Evolutionary conservation across 768 basidiomycete genomes (phyloP).

Genomic region (Basidioascus undulatus): DNA sequence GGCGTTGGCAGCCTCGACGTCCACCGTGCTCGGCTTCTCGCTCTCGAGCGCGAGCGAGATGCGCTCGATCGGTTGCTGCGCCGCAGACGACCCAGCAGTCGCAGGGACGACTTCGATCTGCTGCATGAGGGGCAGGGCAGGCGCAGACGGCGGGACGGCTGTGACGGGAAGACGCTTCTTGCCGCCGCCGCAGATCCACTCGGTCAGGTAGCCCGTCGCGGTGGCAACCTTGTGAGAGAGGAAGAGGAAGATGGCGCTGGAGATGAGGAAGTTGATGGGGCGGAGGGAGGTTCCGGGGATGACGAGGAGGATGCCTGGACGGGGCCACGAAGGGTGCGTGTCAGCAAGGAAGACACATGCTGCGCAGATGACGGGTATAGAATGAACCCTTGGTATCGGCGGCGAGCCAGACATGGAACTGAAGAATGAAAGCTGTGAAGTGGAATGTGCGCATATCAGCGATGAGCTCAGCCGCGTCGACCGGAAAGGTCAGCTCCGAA

Average conservation of each 20-base stretch:
- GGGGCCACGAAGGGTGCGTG: too few species aligned
- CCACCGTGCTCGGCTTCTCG: background rate
- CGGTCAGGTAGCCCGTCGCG: slow-evolving; percentile 49
- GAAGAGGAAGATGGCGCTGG: slow-evolving; percentile 55
- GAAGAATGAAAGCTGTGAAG: slow-evolving; percentile 78
- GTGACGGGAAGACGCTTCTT: slow-evolving; percentile 12
- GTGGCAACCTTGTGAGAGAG: slow-evolving; percentile 49
- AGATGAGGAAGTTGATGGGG: slow-evolving; percentile 50
- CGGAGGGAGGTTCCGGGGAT: slow-evolving; percentile 51
- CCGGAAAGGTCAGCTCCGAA: too few species aligned
- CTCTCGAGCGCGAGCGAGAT: background rate
- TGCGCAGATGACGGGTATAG: too few species aligned
- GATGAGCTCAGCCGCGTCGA: background rate
- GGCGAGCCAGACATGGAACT: slow-evolving; percentile 69
- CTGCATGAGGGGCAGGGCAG: slow-evolving; percentile 2
- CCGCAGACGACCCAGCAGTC: too few species aligned
- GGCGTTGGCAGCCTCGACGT: too few species aligned
- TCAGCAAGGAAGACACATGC: background rate
- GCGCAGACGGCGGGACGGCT: slow-evolving; percentile 3
- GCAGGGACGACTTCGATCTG: background rate
- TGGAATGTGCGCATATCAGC: slow-evolving; percentile 21
- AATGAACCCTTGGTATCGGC: slow-evolving; percentile 40
- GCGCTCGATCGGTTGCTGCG: too few species aligned
- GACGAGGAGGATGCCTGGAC: slow-evolving; percentile 47
- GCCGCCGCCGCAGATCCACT: slow-evolving; percentile 20